A percentile compares a stretch with the other conserved stretches of the same genome.
phyloP scores from a whole-genome alignment of 2,329 filamentous ascomycete species.

The Penicillium frequentans region DNA sequence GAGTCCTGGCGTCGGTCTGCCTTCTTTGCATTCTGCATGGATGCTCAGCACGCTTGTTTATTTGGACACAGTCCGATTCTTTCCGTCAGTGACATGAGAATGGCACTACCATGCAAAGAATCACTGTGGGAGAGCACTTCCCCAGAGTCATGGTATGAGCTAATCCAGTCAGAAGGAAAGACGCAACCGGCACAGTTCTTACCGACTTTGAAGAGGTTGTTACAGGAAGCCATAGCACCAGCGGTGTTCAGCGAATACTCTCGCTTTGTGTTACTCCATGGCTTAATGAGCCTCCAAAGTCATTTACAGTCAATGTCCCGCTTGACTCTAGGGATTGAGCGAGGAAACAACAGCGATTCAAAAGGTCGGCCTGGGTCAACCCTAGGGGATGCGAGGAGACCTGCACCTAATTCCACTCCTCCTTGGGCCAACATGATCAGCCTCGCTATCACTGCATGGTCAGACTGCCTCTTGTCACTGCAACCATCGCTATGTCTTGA shows the following conservation, averaged over 20 bases:
- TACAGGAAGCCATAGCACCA: neutral
- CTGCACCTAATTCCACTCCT: neutral
- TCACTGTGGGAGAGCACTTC: neutral
- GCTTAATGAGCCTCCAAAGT: neutral
- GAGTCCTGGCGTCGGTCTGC: neutral
- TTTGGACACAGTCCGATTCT: neutral
- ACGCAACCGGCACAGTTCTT: neutral
- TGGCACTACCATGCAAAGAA: neutral
- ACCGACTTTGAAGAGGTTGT: neutral
- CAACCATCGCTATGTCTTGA: neutral
- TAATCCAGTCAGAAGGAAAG: neutral
- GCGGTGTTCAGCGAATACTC: neutral
- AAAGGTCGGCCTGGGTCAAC: neutral
- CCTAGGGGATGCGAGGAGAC: neutral
- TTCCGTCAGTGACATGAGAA: neutral
- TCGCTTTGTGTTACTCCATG: neutral
- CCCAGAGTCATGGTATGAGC: neutral
- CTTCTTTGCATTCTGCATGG: neutral
- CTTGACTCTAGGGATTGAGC: neutral
- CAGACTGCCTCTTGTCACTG: neutral
- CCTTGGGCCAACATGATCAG: neutral
- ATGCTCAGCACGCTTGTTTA: slow-evolving; percentile 1
- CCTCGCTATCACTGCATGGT: neutral
- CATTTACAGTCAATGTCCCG: neutral
- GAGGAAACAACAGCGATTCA: neutral